Evolutionary conservation across 2,329 filamentous ascomycete genomes (phyloP), one percentile per base, ranked within the genome.

Genomic region (Diatrype stigma): DNA sequence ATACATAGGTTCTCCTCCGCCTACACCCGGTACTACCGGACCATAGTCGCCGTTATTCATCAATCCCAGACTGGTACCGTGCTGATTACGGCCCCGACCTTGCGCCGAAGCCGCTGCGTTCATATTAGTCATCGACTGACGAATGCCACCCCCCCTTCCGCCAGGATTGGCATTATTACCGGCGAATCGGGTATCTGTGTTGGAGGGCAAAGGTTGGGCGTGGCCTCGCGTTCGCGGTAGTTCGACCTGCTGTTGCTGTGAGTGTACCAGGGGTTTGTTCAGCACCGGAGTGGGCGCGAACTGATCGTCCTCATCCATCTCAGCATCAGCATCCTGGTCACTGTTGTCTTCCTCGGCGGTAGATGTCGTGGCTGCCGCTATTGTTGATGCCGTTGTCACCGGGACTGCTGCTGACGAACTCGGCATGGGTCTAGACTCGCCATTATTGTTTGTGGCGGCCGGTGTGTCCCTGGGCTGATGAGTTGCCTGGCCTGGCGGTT

Each of bases 231-330:
- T 71, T 34, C 73, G 68, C 4, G 72, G 66, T 16, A 77, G 71
- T 16, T 78, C 74, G 12, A 79, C 68, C 50, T 73, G 63, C 16
- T 68, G 63, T 19, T 69, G 64, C 7, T 68, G 65, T 5, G 73
- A 73, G 17, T 57, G 52, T 19, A 56, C 48, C 3, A 57, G 61
- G 6, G 67, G 56, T 51, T 75, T 73, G 6, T 67, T 57, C 3
- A 70, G 63, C 23, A 60, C 47, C 6, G 72, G 71, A 3, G 71
- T 71, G 48, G 80, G 75, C 7, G 76, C 72, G 53, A 79, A 81
- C 48, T 71, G 74, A 44, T 81, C 79, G 47, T 80, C 79, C 35
- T 83, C 80, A 44, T 84, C 80, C 80, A 84, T 84, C 50, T 73
- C 70, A 3, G 64, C 68, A 42, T 71, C 72, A 3, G 69, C 72